Evolutionary conservation across 2,329 filamentous ascomycete genomes (phyloP).

Genomic region (Xylariaceae sp.): DNA sequence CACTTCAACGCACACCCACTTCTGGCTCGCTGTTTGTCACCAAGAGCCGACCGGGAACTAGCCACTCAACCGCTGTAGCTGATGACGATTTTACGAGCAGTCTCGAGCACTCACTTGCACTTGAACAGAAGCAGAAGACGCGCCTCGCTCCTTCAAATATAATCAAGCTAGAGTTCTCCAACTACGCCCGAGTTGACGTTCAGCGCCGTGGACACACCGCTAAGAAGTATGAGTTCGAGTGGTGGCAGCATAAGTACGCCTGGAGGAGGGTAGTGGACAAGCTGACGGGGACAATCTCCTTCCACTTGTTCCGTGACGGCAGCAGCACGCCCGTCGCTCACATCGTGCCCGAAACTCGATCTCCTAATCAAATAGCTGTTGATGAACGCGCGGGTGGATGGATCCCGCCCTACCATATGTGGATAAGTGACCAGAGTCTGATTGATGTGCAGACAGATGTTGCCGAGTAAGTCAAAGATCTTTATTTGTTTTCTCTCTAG

Average conservation of each 20-base stretch:
- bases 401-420: slow-evolving; percentile 89
- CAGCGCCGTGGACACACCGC: slow-evolving; percentile 69
- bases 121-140: slow-evolving; percentile 42
- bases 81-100: slow-evolving; percentile 42
- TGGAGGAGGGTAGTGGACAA: slow-evolving; percentile 80
- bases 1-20: slow-evolving; percentile 46
- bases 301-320: slow-evolving; percentile 76
- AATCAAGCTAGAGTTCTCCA: slow-evolving; percentile 92
- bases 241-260: slow-evolving; percentile 85
- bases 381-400: slow-evolving; percentile 84
- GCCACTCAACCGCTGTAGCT: slow-evolving; percentile 40
- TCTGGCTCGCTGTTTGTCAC: slow-evolving; percentile 39
- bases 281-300: slow-evolving; percentile 73
- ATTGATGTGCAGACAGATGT: slow-evolving; percentile 76
- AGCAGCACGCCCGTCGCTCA: slow-evolving; percentile 73
- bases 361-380: slow-evolving; percentile 69
- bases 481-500: slow-evolving; percentile 12
- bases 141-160: slow-evolving; percentile 69
- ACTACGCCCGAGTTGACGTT: slow-evolving; percentile 92
- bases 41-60: slow-evolving; percentile 45
- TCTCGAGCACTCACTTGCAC: slow-evolving; percentile 37
- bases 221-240: slow-evolving; percentile 89
- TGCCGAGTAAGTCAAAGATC: slow-evolving; percentile 75
- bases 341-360: slow-evolving; percentile 80
- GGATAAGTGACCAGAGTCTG: slow-evolving; percentile 78